phyloP scores from a whole-genome alignment of 1,284 basidiomycete species.

The Tilletia indica region DNA sequence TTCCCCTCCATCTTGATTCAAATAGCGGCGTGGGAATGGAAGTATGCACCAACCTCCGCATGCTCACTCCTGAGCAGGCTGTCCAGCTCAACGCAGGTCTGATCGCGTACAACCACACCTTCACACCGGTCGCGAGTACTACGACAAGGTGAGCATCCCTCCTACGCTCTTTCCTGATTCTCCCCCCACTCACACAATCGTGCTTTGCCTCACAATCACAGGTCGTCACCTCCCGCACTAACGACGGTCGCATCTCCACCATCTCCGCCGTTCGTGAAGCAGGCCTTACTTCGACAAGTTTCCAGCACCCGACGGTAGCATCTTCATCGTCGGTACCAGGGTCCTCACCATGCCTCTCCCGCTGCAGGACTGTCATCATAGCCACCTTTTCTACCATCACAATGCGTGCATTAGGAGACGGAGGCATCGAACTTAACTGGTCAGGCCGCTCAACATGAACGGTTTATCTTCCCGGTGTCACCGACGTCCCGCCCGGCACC shows the following conservation, averaged over 20 bases:
- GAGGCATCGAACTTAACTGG: no score
- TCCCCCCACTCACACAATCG: neutral
- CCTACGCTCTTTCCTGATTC: neutral
- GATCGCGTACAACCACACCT: constrained; percentile 97
- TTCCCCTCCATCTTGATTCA: constrained; percentile 5
- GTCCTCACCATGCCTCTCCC: no score
- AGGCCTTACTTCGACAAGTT: no score
- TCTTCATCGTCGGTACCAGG: no score
- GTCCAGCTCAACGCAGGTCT: constrained; percentile 79
- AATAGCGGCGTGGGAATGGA: constrained; percentile 57
- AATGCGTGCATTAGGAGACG: no score
- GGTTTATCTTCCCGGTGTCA: neutral
- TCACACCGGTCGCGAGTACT: constrained; percentile 95
- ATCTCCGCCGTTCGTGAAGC: constrained; percentile 87
- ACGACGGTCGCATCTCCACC: constrained; percentile 87
- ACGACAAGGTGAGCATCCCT: constrained; percentile 69
- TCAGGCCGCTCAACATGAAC: no score
- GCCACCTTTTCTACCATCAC: no score
- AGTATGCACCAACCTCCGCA: constrained; percentile 96
- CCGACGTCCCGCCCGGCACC: neutral
- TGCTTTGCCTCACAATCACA: constrained; percentile 56
- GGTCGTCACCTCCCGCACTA: constrained; percentile 94
- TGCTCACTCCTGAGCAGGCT: constrained; percentile 91
- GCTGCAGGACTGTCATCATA: no score
- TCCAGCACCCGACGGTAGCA: no score